These are phyloP conservation scores for Filosporella fistucella DNA, from an alignment of 495 filamentous ascomycete genomes.

Conservation along the genomic window DNA sequence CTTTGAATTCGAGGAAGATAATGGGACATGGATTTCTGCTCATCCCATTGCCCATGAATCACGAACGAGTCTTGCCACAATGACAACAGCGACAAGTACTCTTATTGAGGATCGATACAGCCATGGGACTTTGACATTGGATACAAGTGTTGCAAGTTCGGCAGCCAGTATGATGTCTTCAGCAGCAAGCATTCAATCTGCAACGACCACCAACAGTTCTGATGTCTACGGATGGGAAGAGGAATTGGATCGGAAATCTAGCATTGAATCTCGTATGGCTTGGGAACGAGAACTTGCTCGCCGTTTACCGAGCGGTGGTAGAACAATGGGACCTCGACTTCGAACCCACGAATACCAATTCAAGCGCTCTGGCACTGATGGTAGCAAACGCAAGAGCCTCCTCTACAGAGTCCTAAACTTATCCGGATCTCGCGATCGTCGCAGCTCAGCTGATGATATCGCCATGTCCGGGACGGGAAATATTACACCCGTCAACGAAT, in stretches of 20 bases:
- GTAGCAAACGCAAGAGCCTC: conserved; percentile 33
- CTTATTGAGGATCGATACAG: conserved; percentile 13
- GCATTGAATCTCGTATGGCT: conserved; percentile 8
- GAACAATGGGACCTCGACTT: conserved; percentile 13
- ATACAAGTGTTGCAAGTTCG: conserved; percentile 20
- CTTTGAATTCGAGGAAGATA: conserved; percentile 19
- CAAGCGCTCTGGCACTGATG: conserved; percentile 11
- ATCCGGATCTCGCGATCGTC: conserved; percentile 1
- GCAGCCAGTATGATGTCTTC: conserved; percentile 21
- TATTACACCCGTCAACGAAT: neutral
- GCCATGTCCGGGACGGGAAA: conserved; percentile 2
- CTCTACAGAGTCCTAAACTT: conserved; percentile 38
- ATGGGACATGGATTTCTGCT: conserved; percentile 21
- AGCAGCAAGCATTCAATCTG: conserved; percentile 13
- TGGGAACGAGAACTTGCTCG: conserved; percentile 9
- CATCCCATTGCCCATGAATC: conserved; percentile 14
- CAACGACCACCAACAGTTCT: conserved; percentile 3
- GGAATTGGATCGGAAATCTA: conserved; percentile 21
- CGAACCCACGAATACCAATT: conserved; percentile 3
- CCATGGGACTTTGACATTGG: conserved; percentile 13
- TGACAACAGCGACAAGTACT: conserved; percentile 11
- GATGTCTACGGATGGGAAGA: conserved; percentile 28
- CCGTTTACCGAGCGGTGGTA: conserved; percentile 12
- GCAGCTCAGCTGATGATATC: conserved; percentile 7
- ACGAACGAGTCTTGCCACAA: conserved; percentile 15